Base-by-base conservation (phyloP, 73 alveolate species). In the Paramecium sonneborni region DNA sequence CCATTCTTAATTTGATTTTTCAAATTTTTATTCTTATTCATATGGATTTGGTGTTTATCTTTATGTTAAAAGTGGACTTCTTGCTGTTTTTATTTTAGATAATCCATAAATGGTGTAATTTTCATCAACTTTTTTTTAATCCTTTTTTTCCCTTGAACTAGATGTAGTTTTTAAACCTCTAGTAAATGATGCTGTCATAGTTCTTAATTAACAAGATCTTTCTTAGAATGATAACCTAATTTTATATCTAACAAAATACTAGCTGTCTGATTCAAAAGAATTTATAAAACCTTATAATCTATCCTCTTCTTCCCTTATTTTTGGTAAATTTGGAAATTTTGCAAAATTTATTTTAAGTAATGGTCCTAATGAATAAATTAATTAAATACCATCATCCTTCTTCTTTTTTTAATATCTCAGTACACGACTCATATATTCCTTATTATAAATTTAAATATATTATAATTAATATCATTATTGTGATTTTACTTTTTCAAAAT, bases 281-380 rank as follows among this genome's bases (percentile, higher is more conserved):
- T 32, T 35, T 15, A 74, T 35, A 35, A 74, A 21, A 35, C 62
- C 32, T 74, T 74, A 38, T 30, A 74, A 74, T 32, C 12, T 24
- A 30, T 74, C 87, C 34, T 74, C 55, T 20, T 74, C 62, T 43
- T 74, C 34, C 24, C 87, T 74, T 14, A 74, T 74, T 74, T 74
- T 74, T 21, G 87, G 87, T 24, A 74, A 43, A 38, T 74, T 74
- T 1, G 46, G 84, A 26, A 52, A 52, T 52, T 52, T 52, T 52
- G 68, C 68, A 21, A 52, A 52, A 21, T 52, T 52, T 52, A 52
- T 52, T 52, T 52, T 52, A 5, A 52, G 14, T 52, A 52, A 18
- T n/a, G 68, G 68, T 18, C 68, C 68, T 52, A 52, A 18, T 52
- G 30, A 52, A 52, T 52, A n/a, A 52, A 18, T 52, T 52, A 18